phyloP scores from a whole-genome alignment of 768 basidiomycete genomes.

The Mycena vulgaris region DNA sequence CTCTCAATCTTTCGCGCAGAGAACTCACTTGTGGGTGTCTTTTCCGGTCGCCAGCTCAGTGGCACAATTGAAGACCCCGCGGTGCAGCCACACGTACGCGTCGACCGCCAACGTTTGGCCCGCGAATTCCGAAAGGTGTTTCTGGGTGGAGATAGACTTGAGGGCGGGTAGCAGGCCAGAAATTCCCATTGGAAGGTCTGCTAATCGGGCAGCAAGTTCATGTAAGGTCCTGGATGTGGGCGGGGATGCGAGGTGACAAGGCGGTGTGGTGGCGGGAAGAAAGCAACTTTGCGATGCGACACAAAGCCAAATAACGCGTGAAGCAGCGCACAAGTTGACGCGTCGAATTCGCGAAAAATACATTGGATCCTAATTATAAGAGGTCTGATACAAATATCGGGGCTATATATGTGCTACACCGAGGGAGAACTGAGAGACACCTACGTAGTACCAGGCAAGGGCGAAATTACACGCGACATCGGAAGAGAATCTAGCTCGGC shows the following conservation, averaged over 20 bases:
- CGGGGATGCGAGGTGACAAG: not conserved
- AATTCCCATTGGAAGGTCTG: constrained; percentile 78
- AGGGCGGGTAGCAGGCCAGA: constrained; percentile 91
- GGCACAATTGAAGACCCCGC: constrained; percentile 92
- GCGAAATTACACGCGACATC: no score
- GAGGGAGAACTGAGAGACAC: no score
- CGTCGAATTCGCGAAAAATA: not conserved
- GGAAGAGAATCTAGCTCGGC: no score
- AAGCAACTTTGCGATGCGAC: not conserved
- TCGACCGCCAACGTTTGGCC: constrained; percentile 94
- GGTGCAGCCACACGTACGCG: constrained; percentile 95
- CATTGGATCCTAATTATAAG: no score
- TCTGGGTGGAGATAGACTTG: constrained; percentile 88
- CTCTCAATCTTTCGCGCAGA: not conserved
- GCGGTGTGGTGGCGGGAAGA: not conserved
- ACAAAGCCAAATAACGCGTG: constrained; percentile 23
- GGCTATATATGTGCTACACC: not conserved
- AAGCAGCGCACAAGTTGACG: not conserved
- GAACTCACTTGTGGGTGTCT: constrained; percentile 83
- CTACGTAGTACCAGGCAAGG: no score
- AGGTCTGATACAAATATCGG: not conserved
- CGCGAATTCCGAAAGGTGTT: constrained; percentile 84
- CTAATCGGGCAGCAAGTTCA: not conserved
- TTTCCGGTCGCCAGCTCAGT: constrained; percentile 91
- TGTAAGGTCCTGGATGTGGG: not conserved